A percentile compares a stretch with the other conserved stretches of the same genome.
Evolutionary conservation across 306 rosid genomes (phyloP).

Genomic region (Corylus americana): DNA sequence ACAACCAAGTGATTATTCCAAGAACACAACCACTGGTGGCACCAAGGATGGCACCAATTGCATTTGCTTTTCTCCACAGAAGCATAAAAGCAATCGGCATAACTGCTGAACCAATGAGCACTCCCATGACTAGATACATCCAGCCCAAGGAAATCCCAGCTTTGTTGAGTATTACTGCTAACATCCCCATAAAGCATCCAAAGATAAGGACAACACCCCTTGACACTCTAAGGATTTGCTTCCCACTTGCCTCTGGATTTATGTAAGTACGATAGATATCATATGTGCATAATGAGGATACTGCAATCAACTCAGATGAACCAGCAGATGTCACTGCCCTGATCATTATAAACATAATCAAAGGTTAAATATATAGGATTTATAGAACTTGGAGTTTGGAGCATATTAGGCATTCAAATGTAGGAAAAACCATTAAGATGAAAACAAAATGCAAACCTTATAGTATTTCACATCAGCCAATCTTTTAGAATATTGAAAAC

Average conservation of each 20-base stretch:
- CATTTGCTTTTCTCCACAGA: slow-evolving; percentile 78
- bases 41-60: slow-evolving; percentile 82
- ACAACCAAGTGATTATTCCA: slow-evolving; percentile 77
- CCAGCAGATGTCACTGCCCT: slow-evolving; percentile 99
- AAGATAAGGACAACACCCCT: slow-evolving; percentile 65
- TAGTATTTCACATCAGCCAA: not conserved
- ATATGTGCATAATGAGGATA: slow-evolving; percentile 83
- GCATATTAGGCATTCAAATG: not conserved
- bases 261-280: slow-evolving; percentile 85
- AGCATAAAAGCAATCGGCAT: slow-evolving; percentile 91
- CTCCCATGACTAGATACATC: slow-evolving; percentile 94
- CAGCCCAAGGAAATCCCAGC: slow-evolving; percentile 87
- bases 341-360: slow-evolving; percentile 32
- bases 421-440: slow-evolving; percentile 7
- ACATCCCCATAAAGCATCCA: slow-evolving; percentile 82
- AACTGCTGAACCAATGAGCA: slow-evolving; percentile 90
- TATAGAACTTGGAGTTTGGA: not conserved
- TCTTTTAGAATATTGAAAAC: not conserved
- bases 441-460: not conserved
- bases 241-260: slow-evolving; percentile 81
- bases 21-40: slow-evolving; percentile 67
- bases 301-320: slow-evolving; percentile 85
- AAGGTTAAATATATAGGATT: not conserved
- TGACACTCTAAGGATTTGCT: slow-evolving; percentile 72
- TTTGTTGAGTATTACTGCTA: slow-evolving; percentile 80